These are phyloP conservation scores for Aschersonia sp. DNA, from an alignment of 2,329 filamentous ascomycete genomes.

Conservation along the genomic window DNA sequence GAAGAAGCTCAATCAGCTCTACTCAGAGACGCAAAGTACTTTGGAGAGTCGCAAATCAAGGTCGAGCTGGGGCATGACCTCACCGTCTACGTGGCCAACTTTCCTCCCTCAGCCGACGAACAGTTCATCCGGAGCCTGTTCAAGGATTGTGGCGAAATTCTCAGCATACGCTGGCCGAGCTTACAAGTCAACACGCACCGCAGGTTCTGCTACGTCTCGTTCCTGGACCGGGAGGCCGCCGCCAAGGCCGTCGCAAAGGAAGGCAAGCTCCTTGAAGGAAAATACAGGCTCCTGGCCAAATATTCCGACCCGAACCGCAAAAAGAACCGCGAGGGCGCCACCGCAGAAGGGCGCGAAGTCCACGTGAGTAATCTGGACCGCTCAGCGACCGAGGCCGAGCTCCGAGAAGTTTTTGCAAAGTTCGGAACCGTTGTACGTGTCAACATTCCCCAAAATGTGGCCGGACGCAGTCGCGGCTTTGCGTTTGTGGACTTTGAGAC, in stretches of 20 bases:
- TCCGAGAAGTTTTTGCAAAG: conserved; percentile 56
- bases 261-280: conserved; percentile 51
- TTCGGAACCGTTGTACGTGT: conserved; percentile 63
- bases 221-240: conserved; percentile 53
- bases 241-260: conserved; percentile 59
- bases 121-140: conserved; percentile 54
- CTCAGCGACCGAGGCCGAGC: conserved; percentile 47
- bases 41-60: conserved; percentile 57
- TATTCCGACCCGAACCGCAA: conserved; percentile 72
- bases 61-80: conserved; percentile 63
- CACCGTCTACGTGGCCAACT: conserved; percentile 85
- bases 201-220: conserved; percentile 94
- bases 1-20: conserved; percentile 74
- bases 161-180: conserved; percentile 79
- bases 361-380: conserved; percentile 58
- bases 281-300: conserved; percentile 57
- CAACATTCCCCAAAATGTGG: conserved; percentile 53
- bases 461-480: conserved; percentile 59
- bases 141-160: conserved; percentile 61
- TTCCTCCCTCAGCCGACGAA: conserved; percentile 63
- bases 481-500: conserved; percentile 67
- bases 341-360: conserved; percentile 77
- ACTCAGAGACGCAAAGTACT: conserved; percentile 65
- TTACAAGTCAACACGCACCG: conserved; percentile 79
- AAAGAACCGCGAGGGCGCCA: conserved; percentile 64